These are phyloP conservation scores for Akanthomyces dipterigenus DNA, from an alignment of 2,329 filamentous ascomycete genomes.

Conservation along the genomic window DNA sequence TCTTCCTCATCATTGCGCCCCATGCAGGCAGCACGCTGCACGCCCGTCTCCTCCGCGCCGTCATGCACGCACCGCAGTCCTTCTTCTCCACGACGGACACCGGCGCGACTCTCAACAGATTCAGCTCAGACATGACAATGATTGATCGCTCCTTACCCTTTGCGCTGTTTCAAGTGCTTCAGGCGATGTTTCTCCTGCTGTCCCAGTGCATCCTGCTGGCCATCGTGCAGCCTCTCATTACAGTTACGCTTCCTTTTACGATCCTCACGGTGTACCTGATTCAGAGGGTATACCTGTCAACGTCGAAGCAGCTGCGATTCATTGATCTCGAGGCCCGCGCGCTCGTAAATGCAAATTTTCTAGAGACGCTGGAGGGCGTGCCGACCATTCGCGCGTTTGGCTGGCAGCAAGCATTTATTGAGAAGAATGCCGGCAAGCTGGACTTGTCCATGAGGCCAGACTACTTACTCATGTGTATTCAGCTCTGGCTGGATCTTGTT, in stretches of 20 bases:
- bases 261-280: slow-evolving; percentile 9
- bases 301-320: slow-evolving; percentile 13
- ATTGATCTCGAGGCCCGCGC: slow-evolving; percentile 5
- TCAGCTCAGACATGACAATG: slow-evolving; percentile 14
- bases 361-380: slow-evolving; percentile 8
- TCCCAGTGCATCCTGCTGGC: slow-evolving; percentile 10
- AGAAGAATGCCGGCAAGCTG: neutral
- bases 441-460: neutral
- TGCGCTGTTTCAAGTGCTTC: slow-evolving; percentile 9
- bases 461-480: slow-evolving; percentile 34
- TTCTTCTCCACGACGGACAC: slow-evolving; percentile 13
- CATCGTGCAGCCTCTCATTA: slow-evolving; percentile 9
- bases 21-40: slow-evolving; percentile 8
- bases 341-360: neutral
- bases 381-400: slow-evolving; percentile 10
- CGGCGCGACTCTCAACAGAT: slow-evolving; percentile 13
- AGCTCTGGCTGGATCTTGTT: slow-evolving; percentile 38
- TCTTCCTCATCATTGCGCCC: slow-evolving; percentile 7
- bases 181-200: slow-evolving; percentile 8
- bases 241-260: slow-evolving; percentile 3
- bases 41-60: slow-evolving; percentile 9
- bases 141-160: slow-evolving; percentile 11
- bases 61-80: slow-evolving; percentile 14
- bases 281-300: slow-evolving; percentile 16
- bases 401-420: slow-evolving; percentile 1